These are phyloP conservation scores for Penicillium sp. DNA, from an alignment of 2,329 filamentous ascomycete species.

Conservation along the genomic window DNA sequence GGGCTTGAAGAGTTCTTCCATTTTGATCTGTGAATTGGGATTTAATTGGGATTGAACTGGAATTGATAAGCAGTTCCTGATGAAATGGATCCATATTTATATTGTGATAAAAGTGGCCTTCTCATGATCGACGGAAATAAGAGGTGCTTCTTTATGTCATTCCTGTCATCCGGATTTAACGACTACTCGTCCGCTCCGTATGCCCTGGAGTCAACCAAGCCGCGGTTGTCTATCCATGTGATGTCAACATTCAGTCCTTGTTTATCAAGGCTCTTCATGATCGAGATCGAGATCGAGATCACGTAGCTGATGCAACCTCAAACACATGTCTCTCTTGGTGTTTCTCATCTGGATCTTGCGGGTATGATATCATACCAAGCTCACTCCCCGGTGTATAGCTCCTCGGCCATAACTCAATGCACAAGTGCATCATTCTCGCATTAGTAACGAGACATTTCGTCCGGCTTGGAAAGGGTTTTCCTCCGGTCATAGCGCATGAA, in stretches of 20 bases:
- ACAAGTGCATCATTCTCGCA: not conserved
- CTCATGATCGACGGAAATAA: not conserved
- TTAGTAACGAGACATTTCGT: not conserved
- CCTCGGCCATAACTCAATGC: not conserved
- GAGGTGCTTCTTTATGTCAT: not conserved
- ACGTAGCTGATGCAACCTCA: not conserved
- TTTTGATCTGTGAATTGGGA: slow-evolving; percentile 11
- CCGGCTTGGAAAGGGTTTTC: not conserved
- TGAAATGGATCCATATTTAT: not conserved
- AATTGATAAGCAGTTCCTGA: not conserved
- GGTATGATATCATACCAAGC: not conserved
- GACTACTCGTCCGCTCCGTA: not conserved
- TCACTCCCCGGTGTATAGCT: not conserved
- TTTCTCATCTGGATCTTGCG: not conserved
- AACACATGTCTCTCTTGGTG: not conserved
- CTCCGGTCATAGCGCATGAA: not conserved
- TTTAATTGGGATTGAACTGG: not conserved
- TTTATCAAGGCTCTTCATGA: not conserved
- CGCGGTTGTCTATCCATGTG: not conserved
- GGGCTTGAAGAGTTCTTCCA: slow-evolving; percentile 33
- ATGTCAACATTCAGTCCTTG: not conserved
- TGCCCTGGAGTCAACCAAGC: not conserved
- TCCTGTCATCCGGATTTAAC: slow-evolving; percentile 8
- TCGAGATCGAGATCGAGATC: not conserved
- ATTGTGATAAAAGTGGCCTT: not conserved